Conservation (phyloP, 805 yeast species). For the Candida xyloterini region DNA sequence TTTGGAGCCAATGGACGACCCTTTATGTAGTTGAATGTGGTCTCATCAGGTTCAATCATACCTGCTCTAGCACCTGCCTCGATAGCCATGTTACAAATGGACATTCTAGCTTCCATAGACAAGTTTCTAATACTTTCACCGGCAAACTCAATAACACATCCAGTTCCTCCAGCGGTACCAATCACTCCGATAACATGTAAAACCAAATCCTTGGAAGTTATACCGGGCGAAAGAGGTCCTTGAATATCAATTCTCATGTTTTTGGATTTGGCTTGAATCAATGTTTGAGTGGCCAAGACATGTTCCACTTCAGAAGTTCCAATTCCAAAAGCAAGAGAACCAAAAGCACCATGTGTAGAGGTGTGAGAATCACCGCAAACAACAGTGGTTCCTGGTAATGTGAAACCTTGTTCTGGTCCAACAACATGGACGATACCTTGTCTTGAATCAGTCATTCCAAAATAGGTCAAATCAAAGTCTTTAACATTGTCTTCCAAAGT, state of each 20-base stretch:
- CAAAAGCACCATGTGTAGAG: constrained; percentile 98
- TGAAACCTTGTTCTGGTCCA: constrained; percentile 99
- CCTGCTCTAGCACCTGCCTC: constrained; percentile 99
- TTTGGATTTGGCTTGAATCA: constrained; percentile 91
- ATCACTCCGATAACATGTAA: constrained; percentile 93
- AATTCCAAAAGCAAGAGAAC: constrained; percentile 95
- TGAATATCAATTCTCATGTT: constrained; percentile 88
- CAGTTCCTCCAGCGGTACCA: constrained; percentile 99
- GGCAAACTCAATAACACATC: constrained; percentile 93
- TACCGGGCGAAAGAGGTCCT: constrained; percentile 82
- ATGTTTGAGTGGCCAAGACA: constrained; percentile 95
- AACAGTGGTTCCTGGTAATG: constrained; percentile 96
- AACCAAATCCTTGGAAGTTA: constrained; percentile 93
- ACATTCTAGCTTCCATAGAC: constrained; percentile 98
- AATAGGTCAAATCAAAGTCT: constrained; percentile 84
- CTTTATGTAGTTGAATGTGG: constrained; percentile 81
- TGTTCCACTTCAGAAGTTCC: constrained; percentile 99
- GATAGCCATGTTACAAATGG: constrained; percentile 98
- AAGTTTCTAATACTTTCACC: constrained; percentile 90
- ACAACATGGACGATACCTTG: constrained; percentile 99
- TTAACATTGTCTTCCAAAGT: constrained; percentile 92
- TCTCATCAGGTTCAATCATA: constrained; percentile 95
- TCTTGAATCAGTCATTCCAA: constrained; percentile 91
- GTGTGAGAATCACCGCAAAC: constrained; percentile 99
- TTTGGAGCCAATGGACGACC: constrained; percentile 94